These are phyloP conservation scores for Chaetomidium leptoderma DNA, from an alignment of 495 filamentous ascomycete genomes.

Conservation along the genomic window DNA sequence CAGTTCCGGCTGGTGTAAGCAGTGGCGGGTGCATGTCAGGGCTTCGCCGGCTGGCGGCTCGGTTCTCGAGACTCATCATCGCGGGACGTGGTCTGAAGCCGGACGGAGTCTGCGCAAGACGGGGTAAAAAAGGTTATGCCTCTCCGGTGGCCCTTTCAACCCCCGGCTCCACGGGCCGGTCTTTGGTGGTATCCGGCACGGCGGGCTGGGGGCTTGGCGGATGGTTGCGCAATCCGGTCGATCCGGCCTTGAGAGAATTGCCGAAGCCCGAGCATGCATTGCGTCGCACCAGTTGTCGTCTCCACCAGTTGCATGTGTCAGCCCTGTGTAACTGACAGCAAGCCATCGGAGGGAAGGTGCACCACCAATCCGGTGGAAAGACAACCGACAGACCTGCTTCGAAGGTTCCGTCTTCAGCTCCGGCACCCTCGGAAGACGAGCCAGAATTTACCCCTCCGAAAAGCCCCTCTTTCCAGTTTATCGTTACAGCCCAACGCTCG, in stretches of 20 bases:
- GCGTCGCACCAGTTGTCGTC: not conserved
- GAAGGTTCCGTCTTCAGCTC: not conserved
- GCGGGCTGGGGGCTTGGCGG: not conserved
- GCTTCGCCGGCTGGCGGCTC: no score
- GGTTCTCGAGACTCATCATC: no score
- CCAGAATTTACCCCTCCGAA: not conserved
- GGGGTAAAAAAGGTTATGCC: no score
- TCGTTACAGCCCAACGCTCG: conserved; percentile 5
- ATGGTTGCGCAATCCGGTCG: not conserved
- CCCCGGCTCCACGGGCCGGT: not conserved
- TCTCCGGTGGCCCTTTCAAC: not conserved
- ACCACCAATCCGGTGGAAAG: conserved; percentile 1
- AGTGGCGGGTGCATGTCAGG: conserved; percentile 80
- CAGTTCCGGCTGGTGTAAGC: conserved; percentile 77
- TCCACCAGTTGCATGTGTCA: not conserved
- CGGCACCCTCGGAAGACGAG: conserved; percentile 2
- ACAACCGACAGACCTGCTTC: not conserved
- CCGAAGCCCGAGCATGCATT: conserved; percentile 7
- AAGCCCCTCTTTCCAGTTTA: not conserved
- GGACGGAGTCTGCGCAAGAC: no score
- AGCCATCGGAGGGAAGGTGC: not conserved
- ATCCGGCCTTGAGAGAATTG: not conserved
- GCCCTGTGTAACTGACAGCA: not conserved
- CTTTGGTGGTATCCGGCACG: not conserved
- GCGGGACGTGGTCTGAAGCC: no score